phyloP scores from a whole-genome alignment of 495 filamentous ascomycete genomes.

The Acidiella bohemica region DNA sequence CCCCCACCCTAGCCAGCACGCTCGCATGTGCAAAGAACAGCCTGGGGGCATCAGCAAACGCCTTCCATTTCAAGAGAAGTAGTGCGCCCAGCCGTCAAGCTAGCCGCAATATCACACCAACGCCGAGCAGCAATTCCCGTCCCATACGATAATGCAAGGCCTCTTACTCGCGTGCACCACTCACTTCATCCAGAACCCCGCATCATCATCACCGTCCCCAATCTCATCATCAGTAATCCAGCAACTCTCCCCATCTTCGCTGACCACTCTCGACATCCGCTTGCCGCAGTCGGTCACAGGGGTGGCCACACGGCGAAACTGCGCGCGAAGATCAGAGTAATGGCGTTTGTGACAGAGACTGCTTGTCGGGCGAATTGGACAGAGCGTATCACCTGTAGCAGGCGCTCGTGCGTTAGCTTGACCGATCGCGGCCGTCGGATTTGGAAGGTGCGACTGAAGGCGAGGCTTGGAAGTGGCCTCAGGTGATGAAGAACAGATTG shows the following conservation, averaged over 20 bases:
- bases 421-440: too few species aligned
- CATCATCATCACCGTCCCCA: not conserved
- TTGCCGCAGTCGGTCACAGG: not conserved
- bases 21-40: too few species aligned
- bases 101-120: too few species aligned
- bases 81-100: too few species aligned
- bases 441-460: too few species aligned
- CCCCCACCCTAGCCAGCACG: constrained; percentile 62
- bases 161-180: not conserved
- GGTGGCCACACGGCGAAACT: not conserved
- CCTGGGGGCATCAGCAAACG: too few species aligned
- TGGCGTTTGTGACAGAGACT: constrained; percentile 3
- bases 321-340: not conserved
- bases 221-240: constrained; percentile 7
- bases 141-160: not conserved
- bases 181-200: not conserved
- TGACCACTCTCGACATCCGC: not conserved
- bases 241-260: not conserved
- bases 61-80: too few species aligned
- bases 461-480: too few species aligned
- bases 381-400: not conserved
- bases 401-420: not conserved
- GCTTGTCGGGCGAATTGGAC: not conserved
- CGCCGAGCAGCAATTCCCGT: too few species aligned
- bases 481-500: too few species aligned